Evolutionary conservation across 148 eudicot species (phyloP), one percentile per base, ranked within the genome.

Genomic region (Dianthus caryophyllus): DNA sequence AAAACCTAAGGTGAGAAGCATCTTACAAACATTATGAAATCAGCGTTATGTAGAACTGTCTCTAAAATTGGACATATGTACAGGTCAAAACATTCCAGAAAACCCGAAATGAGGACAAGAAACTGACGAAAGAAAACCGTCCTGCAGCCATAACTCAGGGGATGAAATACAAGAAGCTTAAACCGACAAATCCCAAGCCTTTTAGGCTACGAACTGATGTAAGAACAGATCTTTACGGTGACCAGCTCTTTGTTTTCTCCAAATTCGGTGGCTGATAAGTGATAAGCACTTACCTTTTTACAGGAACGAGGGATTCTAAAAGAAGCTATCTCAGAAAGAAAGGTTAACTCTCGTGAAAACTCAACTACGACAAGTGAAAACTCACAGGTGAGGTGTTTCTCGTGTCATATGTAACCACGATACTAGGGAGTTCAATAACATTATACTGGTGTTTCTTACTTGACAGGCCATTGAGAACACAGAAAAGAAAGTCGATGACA

Each of bases 151-250:
- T 53, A 61, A 75, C 71, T 50, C 82, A 79, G 64, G 90, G 63
- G 49, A 47, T 75, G 73, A 88, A 84, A 79, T 72, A 75, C 54
- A 88, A 58, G 66, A 94, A 86, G 74, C 90, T 85, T 27, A 94
- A 90, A 81, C 80, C 86, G 13, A 90, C 97, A 66, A 81, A 83
- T 70, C 88, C 92, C 21, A 94, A 86, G 79, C 98, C 98, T 27
- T 94, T 94, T 68, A 83, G 92, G 79, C 88, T 94, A 39, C 85
- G 97, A 69, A 90, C 98, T 66, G 97, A 90, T 73, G 98, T 94
- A 72, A 69, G 89, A 52, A 71, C 62, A 9, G 36, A 26, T 10
- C 26, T 56, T 13, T 13, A 16, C 33, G 46, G 18, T 64, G 33
- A 22, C 46, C 43, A 55, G 50, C 64, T 10, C 27, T 46, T 30